Evolutionary conservation across 176 grass and related monocot species (phyloP), one percentile per base, ranked within the genome.

Genomic region (Dactylis glomerata): DNA sequence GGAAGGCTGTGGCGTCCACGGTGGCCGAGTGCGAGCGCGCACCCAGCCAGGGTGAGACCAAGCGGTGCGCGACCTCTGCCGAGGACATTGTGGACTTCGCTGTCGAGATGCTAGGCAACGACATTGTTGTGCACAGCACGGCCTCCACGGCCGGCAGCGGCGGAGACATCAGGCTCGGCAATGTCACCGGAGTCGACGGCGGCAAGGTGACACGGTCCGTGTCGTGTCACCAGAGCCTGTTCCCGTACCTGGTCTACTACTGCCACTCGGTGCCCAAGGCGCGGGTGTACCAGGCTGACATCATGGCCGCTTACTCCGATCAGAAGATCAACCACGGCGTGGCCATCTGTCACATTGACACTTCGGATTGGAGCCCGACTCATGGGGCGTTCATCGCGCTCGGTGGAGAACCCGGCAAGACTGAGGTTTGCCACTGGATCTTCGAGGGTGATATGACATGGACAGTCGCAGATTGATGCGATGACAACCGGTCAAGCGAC

Each of bases 361-460:
- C 94, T 32, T 93, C 94, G 0, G 94, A 89, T 8, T 96, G 94
- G 94, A 93, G 94, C 77, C 47, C 86, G 12, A 17, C 8, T 2
- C 94, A 96, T 38, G 94, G 94, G 9, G 91, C 94, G 7, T 96
- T 96, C 82, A 30, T 74, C 16, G 88, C 86, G 3, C 89, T 96
- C 2, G 88, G 91, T 2, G 91, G 94, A 10, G 83, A 87, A 79
- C 94, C 94, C 20, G 94, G 94, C 50, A 61, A 93, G 73, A 78
- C 89, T 3, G 94, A 96, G 86, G 91, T 96, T 3, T 96, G 94
- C 74, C 94, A 96, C 77, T 96, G 94, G 94, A 96, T 96, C 81
- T 96, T 96, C 52, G 84, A 93, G 84, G 91, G 94, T 16, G 94
- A 96, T 80, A 96, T 96, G 94, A 96, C 94, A 37, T 96, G 94